A percentile compares a stretch with the other conserved stretches of the same genome.
These are phyloP conservation scores for Geranomyces michiganensis DNA, from an alignment of 192 early-diverging fungal genomes.

Conservation along the genomic window DNA sequence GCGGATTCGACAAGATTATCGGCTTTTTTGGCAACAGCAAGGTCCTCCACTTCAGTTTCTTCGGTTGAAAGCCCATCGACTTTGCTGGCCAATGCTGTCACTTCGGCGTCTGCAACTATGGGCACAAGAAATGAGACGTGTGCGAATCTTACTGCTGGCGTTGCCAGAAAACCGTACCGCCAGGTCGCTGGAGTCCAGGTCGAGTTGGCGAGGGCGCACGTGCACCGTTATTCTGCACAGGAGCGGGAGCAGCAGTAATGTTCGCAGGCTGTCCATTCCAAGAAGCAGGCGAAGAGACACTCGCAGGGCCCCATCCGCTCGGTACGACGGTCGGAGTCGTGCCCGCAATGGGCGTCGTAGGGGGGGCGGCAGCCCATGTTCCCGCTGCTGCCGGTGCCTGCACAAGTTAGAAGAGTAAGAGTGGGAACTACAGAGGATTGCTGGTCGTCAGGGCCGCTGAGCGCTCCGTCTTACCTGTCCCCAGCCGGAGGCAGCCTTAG, in stretches of 20 bases:
- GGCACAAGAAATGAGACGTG: no score
- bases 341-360: neutral
- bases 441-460: no score
- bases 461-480: neutral
- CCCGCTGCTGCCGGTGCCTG: no score
- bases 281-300: neutral
- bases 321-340: neutral
- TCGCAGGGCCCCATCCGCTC: neutral
- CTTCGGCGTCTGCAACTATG: slow-evolving; percentile 1
- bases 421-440: no score
- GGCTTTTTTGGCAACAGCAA: slow-evolving; percentile 1
- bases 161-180: neutral
- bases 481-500: slow-evolving; percentile 7
- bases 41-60: slow-evolving; percentile 28
- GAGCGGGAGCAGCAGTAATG: neutral
- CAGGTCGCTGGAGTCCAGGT: neutral
- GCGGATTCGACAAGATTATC: slow-evolving; percentile 12
- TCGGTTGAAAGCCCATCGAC: slow-evolving; percentile 31
- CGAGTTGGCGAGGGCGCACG: neutral
- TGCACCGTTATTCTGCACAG: neutral
- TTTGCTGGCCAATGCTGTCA: slow-evolving; percentile 16
- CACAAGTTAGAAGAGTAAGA: no score
- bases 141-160: neutral
- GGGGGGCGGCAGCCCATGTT: neutral
- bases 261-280: neutral